Evolutionary conservation across 108 stramenopile species (phyloP), one percentile per base, ranked within the genome.

Genomic region (Epipyxis sp.): DNA sequence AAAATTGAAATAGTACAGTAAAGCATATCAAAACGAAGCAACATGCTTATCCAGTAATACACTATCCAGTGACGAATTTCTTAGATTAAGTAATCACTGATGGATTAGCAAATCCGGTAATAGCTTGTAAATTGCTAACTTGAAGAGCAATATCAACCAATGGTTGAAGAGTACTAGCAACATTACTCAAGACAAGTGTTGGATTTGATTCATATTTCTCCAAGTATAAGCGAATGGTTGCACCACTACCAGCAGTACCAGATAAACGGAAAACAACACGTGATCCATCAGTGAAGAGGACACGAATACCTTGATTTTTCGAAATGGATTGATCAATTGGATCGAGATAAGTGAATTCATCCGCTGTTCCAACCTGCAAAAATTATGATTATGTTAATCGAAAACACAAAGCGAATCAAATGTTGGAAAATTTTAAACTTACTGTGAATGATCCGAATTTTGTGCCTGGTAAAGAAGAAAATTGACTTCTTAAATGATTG

Each of bases 151-250:
- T 87, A 30, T 79, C 86, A 32, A 96, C 93, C 32, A 98, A 83
- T 34, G 90, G 92, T 25, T 90, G 81, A 2, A 99, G 84, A 40
- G 78, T 85, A 20, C 88, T 89, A 45, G 89, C 87, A n/a, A 87
- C 79, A 32, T 3, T 16, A 6, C 10, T 3, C 10, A 65, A 6
- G 61, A 65, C 35, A 32, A 32, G 3, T 10, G 6, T 25, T 20
- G 20, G 54, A 30, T 83, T 69, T 32, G 76, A 59, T 81, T 96
- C 95, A 88, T 95, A 98, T 83, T 95, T 93, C 86, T 99, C 99
- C 42, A 99, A 86, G 90, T 99, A 99, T 93, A 99, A 92, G 42
- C 99, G 94, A 39, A 99, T 91, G 32, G 99, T 99, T 54, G 99
- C 99, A 58, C 99, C 99, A 69, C 92, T 92, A 45, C 95, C 95